Percentiles rank a stretch among this genome's conserved stretches.
Evolutionary conservation across 2,329 filamentous ascomycete species (phyloP).

Genomic region (Didymella glomerata): DNA sequence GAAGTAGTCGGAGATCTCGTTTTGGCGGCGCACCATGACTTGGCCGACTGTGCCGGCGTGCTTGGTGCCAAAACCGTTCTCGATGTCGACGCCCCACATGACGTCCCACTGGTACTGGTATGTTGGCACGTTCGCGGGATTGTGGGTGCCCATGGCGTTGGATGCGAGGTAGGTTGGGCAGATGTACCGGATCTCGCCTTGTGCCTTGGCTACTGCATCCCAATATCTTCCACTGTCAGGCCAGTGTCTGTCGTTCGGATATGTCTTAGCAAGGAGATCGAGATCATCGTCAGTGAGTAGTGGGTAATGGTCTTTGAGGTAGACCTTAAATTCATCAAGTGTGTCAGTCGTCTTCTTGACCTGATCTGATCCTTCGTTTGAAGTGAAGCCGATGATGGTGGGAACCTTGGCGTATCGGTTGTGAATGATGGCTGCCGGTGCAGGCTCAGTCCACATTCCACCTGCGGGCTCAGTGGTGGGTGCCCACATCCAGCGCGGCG

Average conservation of each 20-base stretch:
- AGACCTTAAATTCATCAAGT: conserved; percentile 49
- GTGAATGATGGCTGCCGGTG: conserved; percentile 39
- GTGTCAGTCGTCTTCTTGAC: conserved; percentile 49
- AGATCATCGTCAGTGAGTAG: conserved; percentile 63
- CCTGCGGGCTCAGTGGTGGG: conserved; percentile 43
- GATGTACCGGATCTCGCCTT: conserved; percentile 48
- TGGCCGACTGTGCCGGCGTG: conserved; percentile 46
- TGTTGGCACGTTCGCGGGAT: conserved; percentile 35
- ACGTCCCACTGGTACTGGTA: conserved; percentile 50
- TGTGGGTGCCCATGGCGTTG: conserved; percentile 43
- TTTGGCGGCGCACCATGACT: conserved; percentile 42
- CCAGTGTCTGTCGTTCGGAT: conserved; percentile 48
- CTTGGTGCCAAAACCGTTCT: conserved; percentile 46
- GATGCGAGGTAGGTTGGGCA: conserved; percentile 45
- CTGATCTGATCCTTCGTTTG: conserved; percentile 53
- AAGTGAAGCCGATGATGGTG: conserved; percentile 45
- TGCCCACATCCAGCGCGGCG: conserved; percentile 49
- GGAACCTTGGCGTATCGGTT: conserved; percentile 43
- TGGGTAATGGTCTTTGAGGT: conserved; percentile 53
- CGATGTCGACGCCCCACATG: conserved; percentile 41
- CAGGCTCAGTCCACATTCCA: conserved; percentile 42
- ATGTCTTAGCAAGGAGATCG: conserved; percentile 34
- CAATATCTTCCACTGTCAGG: conserved; percentile 44
- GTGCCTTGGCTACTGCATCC: conserved; percentile 46
- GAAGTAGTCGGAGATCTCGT: conserved; percentile 45